phyloP scores from a whole-genome alignment of 495 filamentous ascomycete genomes.

The Hypomontagnella monticulosa region DNA sequence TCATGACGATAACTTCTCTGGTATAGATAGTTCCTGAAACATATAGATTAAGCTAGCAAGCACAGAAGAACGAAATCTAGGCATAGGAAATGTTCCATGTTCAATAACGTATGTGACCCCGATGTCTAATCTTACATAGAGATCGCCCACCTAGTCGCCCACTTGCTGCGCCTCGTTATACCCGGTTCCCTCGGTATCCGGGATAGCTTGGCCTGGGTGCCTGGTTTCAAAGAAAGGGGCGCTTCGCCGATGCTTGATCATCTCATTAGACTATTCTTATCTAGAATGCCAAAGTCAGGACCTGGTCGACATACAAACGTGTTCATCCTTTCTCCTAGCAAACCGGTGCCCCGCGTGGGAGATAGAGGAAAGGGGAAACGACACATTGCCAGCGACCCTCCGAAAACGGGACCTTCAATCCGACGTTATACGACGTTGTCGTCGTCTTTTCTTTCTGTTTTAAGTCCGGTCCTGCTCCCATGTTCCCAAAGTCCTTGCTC shows the following conservation, averaged over 20 bases:
- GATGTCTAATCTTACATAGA: constrained; percentile 23
- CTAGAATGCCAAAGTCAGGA: constrained; percentile 14
- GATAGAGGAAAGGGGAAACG: constrained; percentile 28
- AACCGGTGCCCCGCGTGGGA: constrained; percentile 28
- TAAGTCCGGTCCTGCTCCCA: constrained; percentile 9
- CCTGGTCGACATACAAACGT: constrained; percentile 31
- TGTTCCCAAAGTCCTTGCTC: constrained; percentile 18
- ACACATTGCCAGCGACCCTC: constrained; percentile 16
- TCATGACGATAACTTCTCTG: no score
- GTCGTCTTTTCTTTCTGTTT: constrained; percentile 22
- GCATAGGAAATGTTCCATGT: constrained; percentile 4
- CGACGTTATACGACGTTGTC: constrained; percentile 25
- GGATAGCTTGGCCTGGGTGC: constrained; percentile 15
- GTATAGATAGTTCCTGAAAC: no score
- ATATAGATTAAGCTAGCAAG: no score
- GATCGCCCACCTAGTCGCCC: constrained; percentile 14
- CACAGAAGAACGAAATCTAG: background rate
- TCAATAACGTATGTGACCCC: constrained; percentile 12
- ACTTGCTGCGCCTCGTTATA: constrained; percentile 33
- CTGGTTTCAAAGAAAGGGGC: constrained; percentile 5
- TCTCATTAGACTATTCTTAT: constrained; percentile 38
- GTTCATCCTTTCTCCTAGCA: constrained; percentile 30
- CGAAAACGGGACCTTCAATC: constrained; percentile 21
- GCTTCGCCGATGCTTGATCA: constrained; percentile 24
- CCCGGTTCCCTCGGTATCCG: constrained; percentile 1